Percentiles rank a stretch among this genome's conserved stretches.
Conservation (phyloP, 192 early-diverging fungal species). For the Backusella macrospora region DNA sequence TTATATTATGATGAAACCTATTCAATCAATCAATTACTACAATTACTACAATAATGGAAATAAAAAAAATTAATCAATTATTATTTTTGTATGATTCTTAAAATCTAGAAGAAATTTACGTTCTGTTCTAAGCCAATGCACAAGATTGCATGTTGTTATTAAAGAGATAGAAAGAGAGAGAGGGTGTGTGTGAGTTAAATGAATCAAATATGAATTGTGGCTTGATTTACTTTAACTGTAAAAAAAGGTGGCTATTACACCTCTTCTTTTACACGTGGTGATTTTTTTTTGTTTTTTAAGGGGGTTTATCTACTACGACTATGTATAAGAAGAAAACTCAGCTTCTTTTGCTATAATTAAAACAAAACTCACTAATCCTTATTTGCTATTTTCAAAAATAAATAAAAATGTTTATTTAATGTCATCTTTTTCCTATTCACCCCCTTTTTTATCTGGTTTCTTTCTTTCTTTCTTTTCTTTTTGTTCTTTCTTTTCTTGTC, state of each 20-base stretch:
- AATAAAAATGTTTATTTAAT: conserved; percentile 14
- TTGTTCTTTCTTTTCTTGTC: background rate
- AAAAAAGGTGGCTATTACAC: too few relatives aligned
- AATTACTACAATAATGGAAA: too few relatives aligned
- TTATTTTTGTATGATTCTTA: too few relatives aligned
- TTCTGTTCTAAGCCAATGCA: too few relatives aligned
- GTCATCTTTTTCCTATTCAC: background rate
- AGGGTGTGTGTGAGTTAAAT: too few relatives aligned
- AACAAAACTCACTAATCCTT: background rate
- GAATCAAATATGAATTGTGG: background rate
- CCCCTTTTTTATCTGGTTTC: conserved; percentile 1
- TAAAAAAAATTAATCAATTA: too few relatives aligned
- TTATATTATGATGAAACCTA: background rate
- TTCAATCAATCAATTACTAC: background rate
- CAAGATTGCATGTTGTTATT: too few relatives aligned
- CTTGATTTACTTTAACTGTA: background rate
- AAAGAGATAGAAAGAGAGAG: too few relatives aligned
- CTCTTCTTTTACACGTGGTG: conserved; percentile 1
- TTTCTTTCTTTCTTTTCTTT: background rate
- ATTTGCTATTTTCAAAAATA: conserved; percentile 6
- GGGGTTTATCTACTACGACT: background rate
- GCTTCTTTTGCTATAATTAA: conserved; percentile 1
- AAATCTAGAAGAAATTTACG: too few relatives aligned
- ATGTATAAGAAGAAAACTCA: background rate
- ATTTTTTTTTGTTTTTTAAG: background rate